These are phyloP conservation scores for Phoenix dactylifera DNA, from an alignment of 176 grass and related monocot genomes.

Conservation along the genomic window DNA sequence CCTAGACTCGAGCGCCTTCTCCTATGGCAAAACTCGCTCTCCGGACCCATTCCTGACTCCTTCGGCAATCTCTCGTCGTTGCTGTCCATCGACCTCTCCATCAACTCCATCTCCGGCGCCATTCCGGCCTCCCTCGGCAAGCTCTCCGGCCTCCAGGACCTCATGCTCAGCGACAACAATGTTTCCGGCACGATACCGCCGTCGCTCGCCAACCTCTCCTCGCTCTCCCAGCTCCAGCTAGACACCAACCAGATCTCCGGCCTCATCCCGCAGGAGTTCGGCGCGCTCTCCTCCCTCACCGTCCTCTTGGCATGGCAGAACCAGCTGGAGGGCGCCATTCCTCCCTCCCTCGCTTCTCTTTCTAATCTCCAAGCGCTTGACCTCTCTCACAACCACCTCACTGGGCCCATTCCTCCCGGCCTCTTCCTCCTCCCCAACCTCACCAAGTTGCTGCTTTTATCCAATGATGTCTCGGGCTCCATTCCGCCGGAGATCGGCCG, in stretches of 20 bases:
- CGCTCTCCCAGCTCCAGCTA: conserved; percentile 71
- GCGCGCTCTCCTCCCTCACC: conserved; percentile 32
- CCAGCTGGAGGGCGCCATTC: conserved; percentile 71
- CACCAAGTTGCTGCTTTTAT: conserved; percentile 77
- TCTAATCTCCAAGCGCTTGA: conserved; percentile 67
- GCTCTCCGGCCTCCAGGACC: not conserved
- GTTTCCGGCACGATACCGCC: conserved; percentile 1
- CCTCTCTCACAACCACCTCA: conserved; percentile 86
- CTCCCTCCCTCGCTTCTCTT: conserved; percentile 33
- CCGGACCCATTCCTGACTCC: conserved; percentile 61
- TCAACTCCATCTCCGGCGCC: conserved; percentile 1
- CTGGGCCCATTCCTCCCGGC: conserved; percentile 52
- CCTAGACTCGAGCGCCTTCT: conserved; percentile 62
- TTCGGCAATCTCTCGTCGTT: conserved; percentile 67
- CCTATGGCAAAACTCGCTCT: conserved; percentile 90
- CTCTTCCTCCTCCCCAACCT: conserved; percentile 79
- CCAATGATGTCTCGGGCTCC: conserved; percentile 74
- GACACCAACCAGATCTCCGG: conserved; percentile 95
- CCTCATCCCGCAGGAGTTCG: conserved; percentile 60
- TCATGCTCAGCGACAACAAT: conserved; percentile 8
- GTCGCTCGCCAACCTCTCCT: conserved; percentile 28
- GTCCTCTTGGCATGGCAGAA: conserved; percentile 95
- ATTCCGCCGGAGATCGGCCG: conserved; percentile 59
- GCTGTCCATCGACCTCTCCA: conserved; percentile 61
- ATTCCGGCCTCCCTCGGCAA: not conserved